phyloP scores from a whole-genome alignment of 768 basidiomycete genomes.

The Xerocomellus amylosporus region DNA sequence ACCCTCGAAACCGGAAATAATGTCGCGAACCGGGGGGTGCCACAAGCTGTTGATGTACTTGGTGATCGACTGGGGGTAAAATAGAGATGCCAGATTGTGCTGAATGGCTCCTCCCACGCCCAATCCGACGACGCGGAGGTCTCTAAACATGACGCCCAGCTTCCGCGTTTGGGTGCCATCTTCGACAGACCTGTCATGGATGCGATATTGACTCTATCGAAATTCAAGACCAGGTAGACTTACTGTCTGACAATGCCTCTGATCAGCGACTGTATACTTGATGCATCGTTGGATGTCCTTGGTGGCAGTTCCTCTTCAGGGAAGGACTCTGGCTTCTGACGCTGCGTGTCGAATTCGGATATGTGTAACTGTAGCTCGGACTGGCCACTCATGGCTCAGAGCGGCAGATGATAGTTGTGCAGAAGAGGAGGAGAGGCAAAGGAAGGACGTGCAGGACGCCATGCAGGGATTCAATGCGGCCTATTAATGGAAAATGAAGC shows the following conservation, averaged over 20 bases:
- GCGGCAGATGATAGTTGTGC: too few relatives aligned
- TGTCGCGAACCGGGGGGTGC: conserved; percentile 62
- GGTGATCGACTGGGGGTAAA: conserved; percentile 43
- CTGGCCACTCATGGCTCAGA: background rate
- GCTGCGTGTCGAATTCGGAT: background rate
- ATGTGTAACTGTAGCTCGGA: conserved; percentile 37
- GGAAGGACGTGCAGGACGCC: too few relatives aligned
- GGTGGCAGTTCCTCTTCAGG: background rate
- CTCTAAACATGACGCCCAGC: conserved; percentile 49
- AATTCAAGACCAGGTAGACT: background rate
- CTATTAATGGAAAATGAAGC: too few relatives aligned
- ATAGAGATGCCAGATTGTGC: conserved; percentile 50
- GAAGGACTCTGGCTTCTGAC: background rate
- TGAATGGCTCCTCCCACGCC: conserved; percentile 44
- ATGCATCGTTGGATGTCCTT: background rate
- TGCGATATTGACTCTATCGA: too few relatives aligned
- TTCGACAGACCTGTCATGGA: conserved; percentile 29
- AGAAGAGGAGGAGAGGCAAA: too few relatives aligned
- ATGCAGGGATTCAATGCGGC: too few relatives aligned
- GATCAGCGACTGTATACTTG: conserved; percentile 17
- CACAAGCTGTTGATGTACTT: conserved; percentile 41
- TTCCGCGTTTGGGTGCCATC: conserved; percentile 36
- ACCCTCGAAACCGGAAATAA: conserved; percentile 63
- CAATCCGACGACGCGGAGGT: conserved; percentile 52
- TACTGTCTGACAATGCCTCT: conserved; percentile 14